Evolutionary conservation across 441 rosid genomes (phyloP), one percentile per base, ranked within the genome.

Genomic region (Erodium texanum): DNA sequence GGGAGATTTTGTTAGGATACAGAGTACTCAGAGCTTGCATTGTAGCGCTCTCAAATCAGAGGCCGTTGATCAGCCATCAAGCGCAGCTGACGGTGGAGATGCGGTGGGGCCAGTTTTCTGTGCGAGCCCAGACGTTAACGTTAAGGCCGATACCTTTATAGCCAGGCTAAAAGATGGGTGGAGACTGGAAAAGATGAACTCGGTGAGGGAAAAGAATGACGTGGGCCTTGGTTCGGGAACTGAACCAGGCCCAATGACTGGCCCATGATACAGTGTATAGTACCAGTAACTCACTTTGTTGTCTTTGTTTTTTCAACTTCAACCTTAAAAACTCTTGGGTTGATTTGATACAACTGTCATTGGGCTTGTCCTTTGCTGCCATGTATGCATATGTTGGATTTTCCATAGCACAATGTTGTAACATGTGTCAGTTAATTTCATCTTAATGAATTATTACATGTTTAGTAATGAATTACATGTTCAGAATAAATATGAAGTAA

Each of bases 41-140:
- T 29, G 34, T 29, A 29, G 34, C 34, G 34, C 92, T 0, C 81
- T 79, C 24, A 88, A 83, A 12, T 38, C 68, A 29, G 86, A 84
- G 29, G 87, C 82, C 68, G 50, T 77, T 7, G 84, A 82, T 8
- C 29, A 66, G n/a, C 65, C 78, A 0, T 77, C 74, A 58, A 74
- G 62, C 73, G 3, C 16, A 32, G 19, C 41, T 54, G 81, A 79
- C 29, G 78, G 75, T n/a, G 70, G 73, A 34, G 81, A 69, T 70
- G 71, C 52, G 1, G 64, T 16, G 9, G 50, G 81, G 62, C 9
- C 81, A 16, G 74, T 72, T 11, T 83, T 78, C 71, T 89, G 92
- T 69, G 89, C 88, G 16, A 91, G 93, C 66, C 96, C 96, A 5
- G 97, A 91, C 71, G 96, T 91, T 9, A 83, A 91, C 71, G 73